Percentiles rank a stretch among this genome's conserved stretches.
Conservation (phyloP, 2,329 filamentous ascomycete species). For the Madurella mycetomatis region DNA sequence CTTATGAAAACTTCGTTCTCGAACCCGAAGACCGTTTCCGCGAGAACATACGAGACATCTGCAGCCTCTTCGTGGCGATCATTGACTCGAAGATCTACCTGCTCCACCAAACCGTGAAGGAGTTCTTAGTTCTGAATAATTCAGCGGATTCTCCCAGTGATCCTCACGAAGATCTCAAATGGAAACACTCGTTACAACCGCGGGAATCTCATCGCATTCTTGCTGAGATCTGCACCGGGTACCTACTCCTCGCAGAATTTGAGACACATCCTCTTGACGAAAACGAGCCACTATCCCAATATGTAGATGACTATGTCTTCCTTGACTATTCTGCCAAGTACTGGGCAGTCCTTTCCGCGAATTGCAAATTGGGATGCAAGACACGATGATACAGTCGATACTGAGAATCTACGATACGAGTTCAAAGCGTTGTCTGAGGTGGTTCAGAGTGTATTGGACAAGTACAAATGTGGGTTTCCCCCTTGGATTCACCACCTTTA, state of each 20-base stretch:
- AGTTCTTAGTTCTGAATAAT: conserved; percentile 22
- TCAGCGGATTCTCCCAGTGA: background rate
- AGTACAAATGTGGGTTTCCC: too few species aligned
- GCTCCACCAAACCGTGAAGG: conserved; percentile 26
- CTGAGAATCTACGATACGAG: conserved; percentile 16
- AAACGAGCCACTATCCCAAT: background rate
- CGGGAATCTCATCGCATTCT: conserved; percentile 15
- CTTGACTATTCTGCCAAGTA: conserved; percentile 24
- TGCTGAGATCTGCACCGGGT: conserved; percentile 15
- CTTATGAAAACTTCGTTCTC: conserved; percentile 6
- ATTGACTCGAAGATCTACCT: conserved; percentile 23
- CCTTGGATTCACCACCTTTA: conserved; percentile 8
- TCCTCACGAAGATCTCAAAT: background rate
- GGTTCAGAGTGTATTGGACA: conserved; percentile 1
- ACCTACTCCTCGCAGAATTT: conserved; percentile 13
- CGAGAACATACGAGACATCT: conserved; percentile 15
- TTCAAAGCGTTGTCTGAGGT: conserved; percentile 8
- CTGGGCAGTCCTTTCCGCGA: conserved; percentile 25
- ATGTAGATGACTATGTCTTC: conserved; percentile 3
- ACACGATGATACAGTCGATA: conserved; percentile 7
- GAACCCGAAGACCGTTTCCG: conserved; percentile 9
- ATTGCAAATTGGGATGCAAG: background rate
- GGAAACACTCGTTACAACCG: conserved; percentile 13
- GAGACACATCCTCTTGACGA: background rate
- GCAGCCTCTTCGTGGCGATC: conserved; percentile 25